phyloP scores from a whole-genome alignment of 176 grass and related monocot genomes.

The Rhynchospora tenuis region DNA sequence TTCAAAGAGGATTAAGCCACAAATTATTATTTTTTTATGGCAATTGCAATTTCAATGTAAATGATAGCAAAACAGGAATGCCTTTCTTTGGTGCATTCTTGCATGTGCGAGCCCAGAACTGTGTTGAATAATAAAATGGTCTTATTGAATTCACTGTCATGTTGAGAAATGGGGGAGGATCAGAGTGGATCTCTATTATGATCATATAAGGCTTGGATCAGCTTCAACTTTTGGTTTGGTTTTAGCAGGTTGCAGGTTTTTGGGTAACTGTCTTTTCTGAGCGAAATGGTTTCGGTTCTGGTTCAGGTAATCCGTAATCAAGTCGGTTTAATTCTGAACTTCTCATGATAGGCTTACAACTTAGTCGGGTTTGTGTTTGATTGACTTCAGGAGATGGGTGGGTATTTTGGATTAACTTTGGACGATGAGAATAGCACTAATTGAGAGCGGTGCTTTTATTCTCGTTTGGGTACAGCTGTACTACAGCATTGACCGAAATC shows the following conservation, averaged over 20 bases:
- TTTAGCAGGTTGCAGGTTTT: not conserved
- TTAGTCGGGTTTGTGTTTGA: not conserved
- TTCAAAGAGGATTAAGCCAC: slow-evolving; percentile 69
- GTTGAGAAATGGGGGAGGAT: not conserved
- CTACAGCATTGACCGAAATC: too few species aligned
- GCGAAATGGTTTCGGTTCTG: not conserved
- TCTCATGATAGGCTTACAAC: not conserved
- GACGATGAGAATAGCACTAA: too few species aligned
- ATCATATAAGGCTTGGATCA: not conserved
- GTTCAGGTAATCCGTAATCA: not conserved
- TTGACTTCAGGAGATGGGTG: too few species aligned
- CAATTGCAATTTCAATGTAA: not conserved
- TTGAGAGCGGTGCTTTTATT: too few species aligned
- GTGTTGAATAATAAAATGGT: not conserved
- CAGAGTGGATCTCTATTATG: not conserved
- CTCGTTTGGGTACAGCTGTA: too few species aligned
- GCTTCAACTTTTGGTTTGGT: not conserved
- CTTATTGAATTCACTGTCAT: not conserved
- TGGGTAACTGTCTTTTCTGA: not conserved
- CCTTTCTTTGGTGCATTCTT: not conserved
- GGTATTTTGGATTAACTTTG: too few species aligned
- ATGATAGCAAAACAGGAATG: not conserved
- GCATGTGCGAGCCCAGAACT: slow-evolving; percentile 3
- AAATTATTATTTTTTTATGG: not conserved
- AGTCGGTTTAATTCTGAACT: too few species aligned